A percentile compares a stretch with the other conserved stretches of the same genome.
Conservation (phyloP, 768 basidiomycete species). For the Mrakia hoshinonis region DNA sequence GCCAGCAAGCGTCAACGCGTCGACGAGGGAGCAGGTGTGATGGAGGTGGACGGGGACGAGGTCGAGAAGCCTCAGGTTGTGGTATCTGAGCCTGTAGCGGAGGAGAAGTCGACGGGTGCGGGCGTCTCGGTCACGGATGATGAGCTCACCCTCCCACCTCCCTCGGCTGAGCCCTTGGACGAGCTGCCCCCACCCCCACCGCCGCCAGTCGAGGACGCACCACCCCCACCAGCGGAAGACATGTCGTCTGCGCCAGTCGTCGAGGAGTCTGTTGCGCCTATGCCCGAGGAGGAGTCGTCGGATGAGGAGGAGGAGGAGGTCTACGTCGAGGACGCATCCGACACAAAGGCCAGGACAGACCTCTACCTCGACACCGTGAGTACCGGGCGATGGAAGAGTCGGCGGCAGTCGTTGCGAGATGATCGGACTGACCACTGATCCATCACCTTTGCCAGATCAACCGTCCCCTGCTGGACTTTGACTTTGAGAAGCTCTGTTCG, state of each 20-base stretch:
- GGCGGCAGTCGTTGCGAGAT: background rate
- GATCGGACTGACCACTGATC: conserved; percentile 2
- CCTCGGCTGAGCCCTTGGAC: background rate
- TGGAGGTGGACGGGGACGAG: background rate
- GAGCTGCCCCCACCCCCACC: background rate
- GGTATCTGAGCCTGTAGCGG: background rate
- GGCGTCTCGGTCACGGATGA: background rate
- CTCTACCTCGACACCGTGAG: conserved; percentile 89
- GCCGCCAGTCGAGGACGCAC: background rate
- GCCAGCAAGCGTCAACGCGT: background rate
- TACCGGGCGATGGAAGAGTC: conserved; percentile 6
- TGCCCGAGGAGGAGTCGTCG: conserved; percentile 31
- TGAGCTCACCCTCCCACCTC: background rate
- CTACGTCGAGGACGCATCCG: conserved; percentile 33
- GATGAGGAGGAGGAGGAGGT: conserved; percentile 39
- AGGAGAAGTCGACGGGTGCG: background rate
- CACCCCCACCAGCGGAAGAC: background rate
- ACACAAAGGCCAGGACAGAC: conserved; percentile 53
- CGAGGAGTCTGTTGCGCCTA: background rate
- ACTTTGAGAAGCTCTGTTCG: conserved; percentile 98
- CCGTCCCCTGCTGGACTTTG: conserved; percentile 83
- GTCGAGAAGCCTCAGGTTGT: background rate
- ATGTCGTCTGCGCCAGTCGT: background rate
- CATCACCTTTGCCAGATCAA: conserved; percentile 58
- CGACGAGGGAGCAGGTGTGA: background rate